Conservation (phyloP, 495 filamentous ascomycete genomes). For the Hypomontagnella monticulosa region DNA sequence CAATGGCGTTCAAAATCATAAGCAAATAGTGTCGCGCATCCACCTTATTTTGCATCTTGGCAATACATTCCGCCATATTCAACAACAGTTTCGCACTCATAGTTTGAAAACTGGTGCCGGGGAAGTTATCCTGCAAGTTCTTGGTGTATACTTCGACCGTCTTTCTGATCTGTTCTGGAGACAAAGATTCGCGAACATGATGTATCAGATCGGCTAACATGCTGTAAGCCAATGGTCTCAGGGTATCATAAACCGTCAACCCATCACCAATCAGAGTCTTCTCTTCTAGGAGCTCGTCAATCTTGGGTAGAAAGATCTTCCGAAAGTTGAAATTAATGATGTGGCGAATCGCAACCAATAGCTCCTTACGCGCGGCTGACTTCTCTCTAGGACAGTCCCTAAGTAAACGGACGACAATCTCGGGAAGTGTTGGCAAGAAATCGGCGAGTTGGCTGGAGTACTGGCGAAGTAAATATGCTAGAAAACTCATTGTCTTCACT, state of each 20-base stretch:
- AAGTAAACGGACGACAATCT: constrained; percentile 89
- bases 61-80: constrained; percentile 98
- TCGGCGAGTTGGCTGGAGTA: constrained; percentile 89
- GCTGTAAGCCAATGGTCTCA: constrained; percentile 95
- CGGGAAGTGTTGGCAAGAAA: constrained; percentile 86
- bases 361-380: constrained; percentile 90
- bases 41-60: constrained; percentile 85
- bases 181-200: constrained; percentile 87
- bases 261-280: constrained; percentile 94
- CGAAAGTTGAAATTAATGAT: constrained; percentile 99
- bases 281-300: constrained; percentile 94
- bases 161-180: constrained; percentile 86
- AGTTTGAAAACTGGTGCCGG: constrained; percentile 98
- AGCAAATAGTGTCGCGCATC: constrained; percentile 96
- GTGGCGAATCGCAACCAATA: constrained; percentile 94
- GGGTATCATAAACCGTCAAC: constrained; percentile 93
- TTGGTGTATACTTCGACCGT: constrained; percentile 97
- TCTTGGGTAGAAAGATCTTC: constrained; percentile 92
- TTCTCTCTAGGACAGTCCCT: constrained; percentile 95
- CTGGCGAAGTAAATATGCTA: constrained; percentile 90
- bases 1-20: constrained; percentile 97
- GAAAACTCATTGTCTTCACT: constrained; percentile 99
- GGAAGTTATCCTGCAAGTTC: constrained; percentile 94
- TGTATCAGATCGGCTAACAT: constrained; percentile 99
- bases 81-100: constrained; percentile 98